Evolutionary conservation across 106 monocot species (phyloP).

Genomic region (Dendrobium chrysotoxum): DNA sequence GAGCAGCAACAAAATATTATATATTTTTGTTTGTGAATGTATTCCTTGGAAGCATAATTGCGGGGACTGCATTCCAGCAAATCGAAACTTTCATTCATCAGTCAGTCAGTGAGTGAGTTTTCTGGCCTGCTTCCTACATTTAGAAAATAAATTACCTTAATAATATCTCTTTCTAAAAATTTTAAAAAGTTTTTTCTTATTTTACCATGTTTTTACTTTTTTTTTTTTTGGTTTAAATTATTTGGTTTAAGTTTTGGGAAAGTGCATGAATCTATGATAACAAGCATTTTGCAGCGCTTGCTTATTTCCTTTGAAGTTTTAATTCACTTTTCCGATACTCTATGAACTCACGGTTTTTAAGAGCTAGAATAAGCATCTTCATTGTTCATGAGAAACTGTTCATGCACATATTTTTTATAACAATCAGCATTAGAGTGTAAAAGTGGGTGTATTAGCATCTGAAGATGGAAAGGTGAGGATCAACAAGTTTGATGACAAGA

Average conservation of each 20-base stretch:
- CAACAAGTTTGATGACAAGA: no score
- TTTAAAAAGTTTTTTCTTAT: background rate
- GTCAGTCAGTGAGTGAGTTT: conserved; percentile 60
- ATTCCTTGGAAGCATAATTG: conserved; percentile 74
- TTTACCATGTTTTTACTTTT: background rate
- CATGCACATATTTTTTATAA: no score
- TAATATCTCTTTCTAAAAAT: background rate
- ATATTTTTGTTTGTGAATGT: conserved; percentile 79
- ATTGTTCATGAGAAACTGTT: no score
- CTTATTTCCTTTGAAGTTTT: no score
- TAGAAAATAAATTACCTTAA: background rate
- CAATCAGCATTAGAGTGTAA: no score
- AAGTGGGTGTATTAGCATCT: no score
- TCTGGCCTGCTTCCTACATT: background rate
- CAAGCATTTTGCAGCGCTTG: background rate
- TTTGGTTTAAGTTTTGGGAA: background rate
- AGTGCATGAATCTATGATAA: background rate
- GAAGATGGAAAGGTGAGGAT: no score
- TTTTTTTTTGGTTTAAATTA: background rate
- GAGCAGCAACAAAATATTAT: conserved; percentile 82
- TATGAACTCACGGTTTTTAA: no score
- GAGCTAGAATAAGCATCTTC: no score
- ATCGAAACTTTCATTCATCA: conserved; percentile 66
- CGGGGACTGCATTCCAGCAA: conserved; percentile 81
- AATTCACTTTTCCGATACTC: no score